phyloP scores from a whole-genome alignment of 768 basidiomycete genomes.

The Cystobasidium tubakii region DNA sequence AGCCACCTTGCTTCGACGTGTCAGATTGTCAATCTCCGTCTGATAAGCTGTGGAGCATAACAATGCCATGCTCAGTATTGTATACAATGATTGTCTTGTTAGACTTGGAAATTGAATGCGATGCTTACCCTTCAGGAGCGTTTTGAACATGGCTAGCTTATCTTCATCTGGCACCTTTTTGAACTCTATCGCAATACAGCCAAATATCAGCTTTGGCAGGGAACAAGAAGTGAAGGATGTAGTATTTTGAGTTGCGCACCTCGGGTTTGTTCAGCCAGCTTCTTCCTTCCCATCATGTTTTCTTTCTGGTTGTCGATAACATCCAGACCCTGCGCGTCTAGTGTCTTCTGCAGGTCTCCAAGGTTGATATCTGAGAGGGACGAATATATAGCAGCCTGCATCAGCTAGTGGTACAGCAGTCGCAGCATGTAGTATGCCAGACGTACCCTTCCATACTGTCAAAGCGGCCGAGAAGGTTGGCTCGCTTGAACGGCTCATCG shows the following conservation, averaged over 20 bases:
- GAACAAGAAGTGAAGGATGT: no score
- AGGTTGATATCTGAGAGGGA: slow-evolving; percentile 69
- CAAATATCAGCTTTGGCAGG: neutral
- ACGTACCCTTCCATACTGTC: slow-evolving; percentile 40
- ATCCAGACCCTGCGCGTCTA: slow-evolving; percentile 83
- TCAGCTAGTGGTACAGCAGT: neutral
- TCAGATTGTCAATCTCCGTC: slow-evolving; percentile 89
- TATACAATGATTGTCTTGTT: no score
- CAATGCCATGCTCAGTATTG: no score
- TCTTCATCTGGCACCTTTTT: slow-evolving; percentile 88
- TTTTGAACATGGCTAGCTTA: slow-evolving; percentile 80
- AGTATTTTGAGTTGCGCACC: slow-evolving; percentile 55
- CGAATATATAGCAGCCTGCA: neutral
- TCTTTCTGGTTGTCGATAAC: slow-evolving; percentile 99
- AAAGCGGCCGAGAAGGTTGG: slow-evolving; percentile 39
- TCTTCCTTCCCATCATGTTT: slow-evolving; percentile 85
- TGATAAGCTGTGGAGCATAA: slow-evolving; percentile 66
- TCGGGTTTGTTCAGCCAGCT: slow-evolving; percentile 89
- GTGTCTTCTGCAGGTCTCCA: slow-evolving; percentile 79
- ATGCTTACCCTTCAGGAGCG: slow-evolving; percentile 68
- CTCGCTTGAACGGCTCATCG: slow-evolving; percentile 18
- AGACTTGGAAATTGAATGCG: neutral
- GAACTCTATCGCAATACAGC: slow-evolving; percentile 62
- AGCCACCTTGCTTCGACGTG: slow-evolving; percentile 80
- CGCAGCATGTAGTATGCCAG: neutral